Percentiles rank a stretch among this genome's conserved stretches.
phyloP scores from a whole-genome alignment of 345 rosid species.

The Hibiscus trionum region DNA sequence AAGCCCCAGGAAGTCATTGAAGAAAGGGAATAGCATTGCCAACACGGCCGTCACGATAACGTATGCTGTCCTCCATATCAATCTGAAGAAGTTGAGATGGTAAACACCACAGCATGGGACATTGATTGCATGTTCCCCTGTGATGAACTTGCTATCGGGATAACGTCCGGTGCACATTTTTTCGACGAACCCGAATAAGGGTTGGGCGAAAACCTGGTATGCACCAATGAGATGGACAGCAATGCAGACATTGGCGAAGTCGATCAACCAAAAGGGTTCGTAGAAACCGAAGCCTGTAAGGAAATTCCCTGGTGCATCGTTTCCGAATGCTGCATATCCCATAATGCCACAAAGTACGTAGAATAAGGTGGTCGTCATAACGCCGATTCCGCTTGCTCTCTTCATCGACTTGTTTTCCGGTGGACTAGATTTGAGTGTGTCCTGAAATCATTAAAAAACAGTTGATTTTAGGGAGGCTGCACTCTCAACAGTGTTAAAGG shows the following conservation, averaged over 20 bases:
- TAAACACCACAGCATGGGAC: conserved; percentile 39
- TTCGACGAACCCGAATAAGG: conserved; percentile 62
- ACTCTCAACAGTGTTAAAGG: no score
- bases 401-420: conserved; percentile 67
- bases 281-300: conserved; percentile 89
- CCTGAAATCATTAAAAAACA: conserved; percentile 24
- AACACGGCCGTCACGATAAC: conserved; percentile 51
- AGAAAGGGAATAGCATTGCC: conserved; percentile 89
- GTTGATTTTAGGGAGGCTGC: no score
- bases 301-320: conserved; percentile 75
- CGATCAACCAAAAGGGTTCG: conserved; percentile 81
- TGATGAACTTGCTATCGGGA: conserved; percentile 61
- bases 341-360: conserved; percentile 64
- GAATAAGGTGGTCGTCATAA: conserved; percentile 59
- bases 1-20: conserved; percentile 78
- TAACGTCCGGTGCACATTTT: conserved; percentile 28
- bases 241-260: conserved; percentile 76
- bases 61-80: conserved; percentile 71
- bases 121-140: conserved; percentile 25
- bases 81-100: conserved; percentile 49
- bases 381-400: conserved; percentile 48
- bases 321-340: conserved; percentile 91
- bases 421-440: conserved; percentile 52
- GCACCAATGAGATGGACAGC: conserved; percentile 79
- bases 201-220: conserved; percentile 89